Conservation (phyloP, 495 filamentous ascomycete species). For the Penicillium subrubescens region DNA sequence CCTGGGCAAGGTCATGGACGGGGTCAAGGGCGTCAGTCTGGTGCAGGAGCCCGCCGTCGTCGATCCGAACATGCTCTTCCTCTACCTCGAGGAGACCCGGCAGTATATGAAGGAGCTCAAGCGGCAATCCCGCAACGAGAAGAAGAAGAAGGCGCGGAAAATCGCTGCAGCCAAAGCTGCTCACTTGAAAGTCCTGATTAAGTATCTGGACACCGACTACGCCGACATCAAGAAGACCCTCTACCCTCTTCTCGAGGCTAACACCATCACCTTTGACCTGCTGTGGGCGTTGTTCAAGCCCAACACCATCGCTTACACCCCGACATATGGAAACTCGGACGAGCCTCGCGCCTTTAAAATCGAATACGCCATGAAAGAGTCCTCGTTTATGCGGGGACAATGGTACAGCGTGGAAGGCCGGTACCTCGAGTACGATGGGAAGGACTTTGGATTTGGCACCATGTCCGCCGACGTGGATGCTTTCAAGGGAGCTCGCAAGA, state of each 20-base stretch:
- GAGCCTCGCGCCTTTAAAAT: conserved; percentile 91
- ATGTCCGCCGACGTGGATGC: conserved; percentile 71
- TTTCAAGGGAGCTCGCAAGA: conserved; percentile 85
- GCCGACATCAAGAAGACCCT: conserved; percentile 76
- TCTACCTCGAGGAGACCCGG: conserved; percentile 79
- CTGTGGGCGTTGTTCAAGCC: conserved; percentile 92
- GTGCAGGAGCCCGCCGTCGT: conserved; percentile 78
- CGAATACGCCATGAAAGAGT: conserved; percentile 74
- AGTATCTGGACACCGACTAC: conserved; percentile 83
- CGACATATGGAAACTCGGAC: conserved; percentile 76
- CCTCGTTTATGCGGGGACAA: conserved; percentile 70
- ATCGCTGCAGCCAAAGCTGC: conserved; percentile 51
- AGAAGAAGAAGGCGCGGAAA: conserved; percentile 70
- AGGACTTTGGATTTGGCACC: conserved; percentile 69
- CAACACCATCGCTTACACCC: conserved; percentile 80
- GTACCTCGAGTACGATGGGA: conserved; percentile 84
- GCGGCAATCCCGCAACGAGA: conserved; percentile 57
- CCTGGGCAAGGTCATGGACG: conserved; percentile 74
- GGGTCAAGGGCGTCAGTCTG: conserved; percentile 77
- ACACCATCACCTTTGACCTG: conserved; percentile 87
- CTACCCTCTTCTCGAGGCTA: conserved; percentile 79
- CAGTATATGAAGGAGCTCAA: conserved; percentile 68
- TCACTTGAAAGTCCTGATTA: conserved; percentile 76
- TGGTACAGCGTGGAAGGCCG: conserved; percentile 83
- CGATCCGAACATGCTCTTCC: conserved; percentile 87